Percentiles rank a stretch among this genome's conserved stretches.
Evolutionary conservation across 1,139 yeast genomes (phyloP).

Genomic region (Debaryomyces sp.): DNA sequence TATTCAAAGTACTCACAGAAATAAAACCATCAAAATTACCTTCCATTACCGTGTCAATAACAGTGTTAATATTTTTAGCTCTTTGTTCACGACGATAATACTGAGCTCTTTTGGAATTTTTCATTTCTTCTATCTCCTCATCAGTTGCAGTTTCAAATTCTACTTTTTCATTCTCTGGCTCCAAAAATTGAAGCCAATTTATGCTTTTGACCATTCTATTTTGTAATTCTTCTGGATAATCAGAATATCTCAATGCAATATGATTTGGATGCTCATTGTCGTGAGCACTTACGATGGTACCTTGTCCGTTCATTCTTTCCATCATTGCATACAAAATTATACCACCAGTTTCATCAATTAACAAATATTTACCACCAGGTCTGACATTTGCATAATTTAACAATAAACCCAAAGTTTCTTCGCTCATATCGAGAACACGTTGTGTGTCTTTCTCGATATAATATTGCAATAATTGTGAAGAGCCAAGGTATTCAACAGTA

Average conservation of each 20-base stretch:
- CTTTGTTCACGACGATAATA: slow-evolving; percentile 67
- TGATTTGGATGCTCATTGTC: slow-evolving; percentile 92
- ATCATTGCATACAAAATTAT: slow-evolving; percentile 77
- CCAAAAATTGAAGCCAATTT: slow-evolving; percentile 77
- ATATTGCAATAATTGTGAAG: slow-evolving; percentile 73
- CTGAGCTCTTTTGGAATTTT: slow-evolving; percentile 63
- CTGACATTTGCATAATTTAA: slow-evolving; percentile 78
- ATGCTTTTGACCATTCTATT: slow-evolving; percentile 64
- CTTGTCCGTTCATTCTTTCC: slow-evolving; percentile 88
- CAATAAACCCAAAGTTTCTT: slow-evolving; percentile 77
- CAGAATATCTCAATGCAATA: slow-evolving; percentile 68
- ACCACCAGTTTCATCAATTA: slow-evolving; percentile 92
- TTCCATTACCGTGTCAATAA: slow-evolving; percentile 50
- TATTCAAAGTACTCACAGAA: slow-evolving; percentile 70
- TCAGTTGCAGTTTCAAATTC: slow-evolving; percentile 52
- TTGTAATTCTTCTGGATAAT: slow-evolving; percentile 56
- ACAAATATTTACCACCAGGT: slow-evolving; percentile 87
- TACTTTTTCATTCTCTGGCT: slow-evolving; percentile 68
- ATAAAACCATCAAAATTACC: slow-evolving; percentile 78
- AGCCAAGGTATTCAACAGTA: slow-evolving; percentile 77
- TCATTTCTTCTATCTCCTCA: slow-evolving; percentile 57
- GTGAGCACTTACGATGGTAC: slow-evolving; percentile 75
- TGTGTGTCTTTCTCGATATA: slow-evolving; percentile 73
- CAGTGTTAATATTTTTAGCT: slow-evolving; percentile 54
- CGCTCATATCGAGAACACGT: slow-evolving; percentile 78